Conservation (phyloP, 768 basidiomycete species). For the Rhizopogon rudus region DNA sequence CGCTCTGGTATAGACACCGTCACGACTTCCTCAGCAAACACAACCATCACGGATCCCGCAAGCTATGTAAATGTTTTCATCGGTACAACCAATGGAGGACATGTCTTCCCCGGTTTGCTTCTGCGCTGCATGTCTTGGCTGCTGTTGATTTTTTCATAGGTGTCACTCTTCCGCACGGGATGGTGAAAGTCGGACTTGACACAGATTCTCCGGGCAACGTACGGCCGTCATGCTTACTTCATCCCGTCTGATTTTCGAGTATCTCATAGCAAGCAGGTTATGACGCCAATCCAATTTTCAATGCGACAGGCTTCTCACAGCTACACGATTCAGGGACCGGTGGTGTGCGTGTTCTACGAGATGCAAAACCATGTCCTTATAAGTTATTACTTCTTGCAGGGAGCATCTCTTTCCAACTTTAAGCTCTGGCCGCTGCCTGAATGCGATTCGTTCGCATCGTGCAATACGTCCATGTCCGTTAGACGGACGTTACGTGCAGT, state of each 20-base stretch:
- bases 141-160: constrained; percentile 27
- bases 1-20: not conserved
- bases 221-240: constrained; percentile 9
- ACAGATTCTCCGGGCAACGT: constrained; percentile 62
- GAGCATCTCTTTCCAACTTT: constrained; percentile 53
- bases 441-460: constrained; percentile 50
- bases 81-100: constrained; percentile 59
- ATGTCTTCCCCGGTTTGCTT: constrained; percentile 55
- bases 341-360: constrained; percentile 35
- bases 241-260: not conserved
- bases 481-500: constrained; percentile 46
- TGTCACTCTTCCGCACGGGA: constrained; percentile 63
- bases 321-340: constrained; percentile 52
- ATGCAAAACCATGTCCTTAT: not conserved
- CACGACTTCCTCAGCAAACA: not conserved
- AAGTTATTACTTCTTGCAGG: constrained; percentile 1
- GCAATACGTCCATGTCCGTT: constrained; percentile 40
- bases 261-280: constrained; percentile 32
- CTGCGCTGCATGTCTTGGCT: not conserved
- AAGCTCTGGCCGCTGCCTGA: constrained; percentile 51
- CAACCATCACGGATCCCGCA: constrained; percentile 1
- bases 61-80: constrained; percentile 54
- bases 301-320: constrained; percentile 56
- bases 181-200: constrained; percentile 66
- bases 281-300: constrained; percentile 28